Conservation (phyloP, 768 basidiomycete species). For the Myochromella boudieri region DNA sequence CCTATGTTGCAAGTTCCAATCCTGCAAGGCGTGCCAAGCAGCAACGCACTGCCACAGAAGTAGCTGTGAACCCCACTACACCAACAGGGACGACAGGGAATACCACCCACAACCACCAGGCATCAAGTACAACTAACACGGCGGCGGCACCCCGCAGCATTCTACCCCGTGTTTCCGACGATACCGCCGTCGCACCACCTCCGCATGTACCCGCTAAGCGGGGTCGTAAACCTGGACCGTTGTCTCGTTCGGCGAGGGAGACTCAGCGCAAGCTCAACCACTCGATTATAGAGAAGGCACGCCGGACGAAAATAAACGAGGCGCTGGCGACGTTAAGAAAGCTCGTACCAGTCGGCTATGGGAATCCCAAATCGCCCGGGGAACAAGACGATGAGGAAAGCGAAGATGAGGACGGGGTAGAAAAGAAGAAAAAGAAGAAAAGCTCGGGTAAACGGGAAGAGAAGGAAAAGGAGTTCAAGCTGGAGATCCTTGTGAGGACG, state of each 20-base stretch:
- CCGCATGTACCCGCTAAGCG: constrained; percentile 45
- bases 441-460: constrained; percentile 45
- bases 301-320: constrained; percentile 95
- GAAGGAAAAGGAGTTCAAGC: constrained; percentile 87
- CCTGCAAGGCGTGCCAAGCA: constrained; percentile 40
- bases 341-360: constrained; percentile 69
- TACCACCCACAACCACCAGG: constrained; percentile 11
- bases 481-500: constrained; percentile 85
- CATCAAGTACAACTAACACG: constrained; percentile 8
- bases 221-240: constrained; percentile 70
- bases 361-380: constrained; percentile 27
- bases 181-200: constrained; percentile 6
- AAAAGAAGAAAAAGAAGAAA: constrained; percentile 30
- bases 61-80: too few species aligned
- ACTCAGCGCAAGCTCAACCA: constrained; percentile 91
- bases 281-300: constrained; percentile 90
- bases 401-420: constrained; percentile 29
- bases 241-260: constrained; percentile 79
- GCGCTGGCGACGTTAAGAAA: constrained; percentile 74
- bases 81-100: too few species aligned
- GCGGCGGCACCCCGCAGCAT: constrained; percentile 7
- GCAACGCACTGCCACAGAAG: constrained; percentile 9
- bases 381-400: constrained; percentile 35
- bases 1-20: constrained; percentile 35
- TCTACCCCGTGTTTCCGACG: constrained; percentile 12